Evolutionary conservation across 768 basidiomycete genomes (phyloP), one percentile per base, ranked within the genome.

Genomic region (Coprinopsis cinerea): DNA sequence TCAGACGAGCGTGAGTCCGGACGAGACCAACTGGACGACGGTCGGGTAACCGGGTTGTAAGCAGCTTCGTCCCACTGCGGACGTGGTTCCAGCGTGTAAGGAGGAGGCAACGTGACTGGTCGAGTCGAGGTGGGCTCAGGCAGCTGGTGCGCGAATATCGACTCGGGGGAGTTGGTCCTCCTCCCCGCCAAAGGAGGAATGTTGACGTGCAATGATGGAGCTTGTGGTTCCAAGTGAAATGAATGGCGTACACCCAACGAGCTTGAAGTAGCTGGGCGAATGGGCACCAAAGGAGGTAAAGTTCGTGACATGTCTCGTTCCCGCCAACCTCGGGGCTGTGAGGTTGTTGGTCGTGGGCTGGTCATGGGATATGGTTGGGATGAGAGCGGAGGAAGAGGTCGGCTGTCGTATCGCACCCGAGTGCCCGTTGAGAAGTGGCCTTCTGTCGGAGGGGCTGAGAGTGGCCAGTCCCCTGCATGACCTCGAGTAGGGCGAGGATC

Each of bases 41-140:
- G 67, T 54, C 72, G 62, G 4, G 71, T 67, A 53, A 61, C 56
- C 7, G 72, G 60, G 22, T 61, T 50, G 59, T 73, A 75, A 0
- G 69, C 58, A 2, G 67, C 62, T 35, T 65, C 68, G 49, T 82
- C 78, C 83, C 85, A 86, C 45, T 79, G 82, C 1, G 83, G 84
- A 46, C 66, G 68, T 2, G 85, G 85, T 59, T 86, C 81, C 2
- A 88, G 66, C 9, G 81, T 77, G 58, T 79, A 85, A 2, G 85
- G 85, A 14, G 83, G 76, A 14, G 75, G 72, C 48, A 75, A 62
- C 49, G 60, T 56, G 46, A 60, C 53, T n/a, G n/a, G n/a, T n/a
- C n/a, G n/a, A 20, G 63, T 48, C 23, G 61, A 54, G n/a, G n/a
- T n/a, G n/a, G n/a, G n/a, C n/a, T 18, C 60, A 55, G 35, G 55